Conservation (phyloP, 2,329 filamentous ascomycete species). For the Sclerotinia subarctica region DNA sequence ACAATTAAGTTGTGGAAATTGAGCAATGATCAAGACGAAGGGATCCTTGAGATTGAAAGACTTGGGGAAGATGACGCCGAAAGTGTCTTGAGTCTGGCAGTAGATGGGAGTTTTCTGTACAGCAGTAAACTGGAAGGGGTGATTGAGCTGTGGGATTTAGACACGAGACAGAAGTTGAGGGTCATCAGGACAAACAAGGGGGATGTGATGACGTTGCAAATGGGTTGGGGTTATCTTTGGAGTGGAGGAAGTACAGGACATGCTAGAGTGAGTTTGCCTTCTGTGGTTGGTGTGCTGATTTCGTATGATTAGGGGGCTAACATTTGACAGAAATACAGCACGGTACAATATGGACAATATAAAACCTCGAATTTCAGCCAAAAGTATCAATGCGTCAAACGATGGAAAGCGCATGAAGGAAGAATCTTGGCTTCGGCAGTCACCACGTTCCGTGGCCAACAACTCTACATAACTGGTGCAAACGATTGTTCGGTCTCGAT, state of each 20-base stretch:
- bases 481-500: slow-evolving; percentile 88
- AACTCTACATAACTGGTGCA: slow-evolving; percentile 90
- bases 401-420: slow-evolving; percentile 81
- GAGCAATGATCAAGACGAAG: slow-evolving; percentile 50
- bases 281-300: background rate
- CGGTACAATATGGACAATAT: slow-evolving; percentile 60
- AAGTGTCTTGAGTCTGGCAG: slow-evolving; percentile 71
- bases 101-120: slow-evolving; percentile 91
- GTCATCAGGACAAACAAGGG: slow-evolving; percentile 77
- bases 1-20: slow-evolving; percentile 92
- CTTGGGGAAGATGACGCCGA: slow-evolving; percentile 60
- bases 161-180: slow-evolving; percentile 85
- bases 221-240: slow-evolving; percentile 82
- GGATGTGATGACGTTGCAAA: slow-evolving; percentile 82
- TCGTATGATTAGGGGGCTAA: background rate
- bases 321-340: slow-evolving; percentile 58
- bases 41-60: slow-evolving; percentile 66
- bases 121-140: slow-evolving; percentile 83
- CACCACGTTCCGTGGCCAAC: slow-evolving; percentile 64
- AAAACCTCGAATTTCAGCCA: slow-evolving; percentile 59
- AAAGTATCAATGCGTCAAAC: slow-evolving; percentile 74
- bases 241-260: slow-evolving; percentile 87
- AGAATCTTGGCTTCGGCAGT: slow-evolving; percentile 83
- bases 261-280: slow-evolving; percentile 62
- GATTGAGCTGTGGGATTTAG: slow-evolving; percentile 94